phyloP scores from a whole-genome alignment of 1,284 basidiomycete genomes.

The Inonotus hispidus region DNA sequence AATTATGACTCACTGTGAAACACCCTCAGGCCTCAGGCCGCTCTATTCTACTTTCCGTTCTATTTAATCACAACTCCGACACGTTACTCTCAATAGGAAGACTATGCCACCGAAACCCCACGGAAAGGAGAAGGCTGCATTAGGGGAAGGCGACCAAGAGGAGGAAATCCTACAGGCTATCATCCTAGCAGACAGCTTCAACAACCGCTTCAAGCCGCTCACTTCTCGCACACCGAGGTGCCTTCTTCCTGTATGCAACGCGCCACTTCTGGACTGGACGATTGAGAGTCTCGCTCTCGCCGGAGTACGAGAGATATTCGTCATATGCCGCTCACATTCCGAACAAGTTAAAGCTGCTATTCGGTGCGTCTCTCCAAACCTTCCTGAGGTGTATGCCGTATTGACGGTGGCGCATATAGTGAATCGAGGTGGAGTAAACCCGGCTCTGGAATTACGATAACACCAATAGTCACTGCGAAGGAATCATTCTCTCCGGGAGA shows the following conservation, averaged over 20 bases:
- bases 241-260: slow-evolving; percentile 90
- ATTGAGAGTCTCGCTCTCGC: slow-evolving; percentile 90
- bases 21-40: neutral
- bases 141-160: slow-evolving; percentile 66
- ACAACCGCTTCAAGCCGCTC: slow-evolving; percentile 86
- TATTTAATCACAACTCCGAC: neutral
- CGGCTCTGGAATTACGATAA: slow-evolving; percentile 75
- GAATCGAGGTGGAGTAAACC: slow-evolving; percentile 78
- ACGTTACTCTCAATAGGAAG: neutral
- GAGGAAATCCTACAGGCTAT: slow-evolving; percentile 88
- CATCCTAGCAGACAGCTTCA: slow-evolving; percentile 92
- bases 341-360: slow-evolving; percentile 79
- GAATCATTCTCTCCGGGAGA: slow-evolving; percentile 92
- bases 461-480: slow-evolving; percentile 82
- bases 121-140: slow-evolving; percentile 48
- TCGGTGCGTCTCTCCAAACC: slow-evolving; percentile 45
- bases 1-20: slow-evolving; percentile 6
- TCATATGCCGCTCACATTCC: slow-evolving; percentile 85
- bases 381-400: neutral
- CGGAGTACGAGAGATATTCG: slow-evolving; percentile 93
- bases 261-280: slow-evolving; percentile 92
- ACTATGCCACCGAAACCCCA: slow-evolving; percentile 59
- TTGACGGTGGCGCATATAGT: slow-evolving; percentile 1
- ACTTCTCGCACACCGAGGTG: slow-evolving; percentile 82
- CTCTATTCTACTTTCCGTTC: neutral